A percentile compares a stretch with the other conserved stretches of the same genome.
These are phyloP conservation scores for Asclepias syriaca DNA, from an alignment of 257 asterid species.

Conservation along the genomic window DNA sequence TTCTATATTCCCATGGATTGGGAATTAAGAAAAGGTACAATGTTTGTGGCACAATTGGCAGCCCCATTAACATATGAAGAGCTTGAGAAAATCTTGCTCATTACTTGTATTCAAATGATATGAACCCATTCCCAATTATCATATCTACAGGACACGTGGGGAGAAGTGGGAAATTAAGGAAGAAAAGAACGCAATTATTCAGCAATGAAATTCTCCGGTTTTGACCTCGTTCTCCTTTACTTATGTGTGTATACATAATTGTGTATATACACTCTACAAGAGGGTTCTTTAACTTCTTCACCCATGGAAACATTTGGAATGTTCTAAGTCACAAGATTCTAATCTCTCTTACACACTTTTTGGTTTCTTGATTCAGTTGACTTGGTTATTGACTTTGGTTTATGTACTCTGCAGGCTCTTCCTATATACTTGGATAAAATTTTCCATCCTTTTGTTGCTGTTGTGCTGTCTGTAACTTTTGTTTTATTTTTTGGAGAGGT, in stretches of 20 bases:
- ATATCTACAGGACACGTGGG: background rate
- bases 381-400: background rate
- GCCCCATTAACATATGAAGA: background rate
- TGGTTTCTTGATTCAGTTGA: background rate
- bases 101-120: background rate
- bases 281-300: constrained; percentile 1
- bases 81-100: background rate
- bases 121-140: background rate
- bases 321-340: background rate
- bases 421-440: constrained; percentile 86
- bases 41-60: background rate
- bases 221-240: background rate
- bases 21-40: background rate
- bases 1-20: background rate
- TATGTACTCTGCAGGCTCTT: constrained; percentile 62
- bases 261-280: too few relatives aligned
- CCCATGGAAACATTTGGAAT: background rate
- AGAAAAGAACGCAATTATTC: background rate
- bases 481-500: constrained; percentile 99
- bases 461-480: constrained; percentile 90
- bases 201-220: background rate
- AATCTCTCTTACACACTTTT: background rate
- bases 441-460: constrained; percentile 89
- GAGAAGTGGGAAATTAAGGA: background rate
- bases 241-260: background rate